Conservation (phyloP, 1,139 yeast genomes). For the Waltiozyma sp. region DNA sequence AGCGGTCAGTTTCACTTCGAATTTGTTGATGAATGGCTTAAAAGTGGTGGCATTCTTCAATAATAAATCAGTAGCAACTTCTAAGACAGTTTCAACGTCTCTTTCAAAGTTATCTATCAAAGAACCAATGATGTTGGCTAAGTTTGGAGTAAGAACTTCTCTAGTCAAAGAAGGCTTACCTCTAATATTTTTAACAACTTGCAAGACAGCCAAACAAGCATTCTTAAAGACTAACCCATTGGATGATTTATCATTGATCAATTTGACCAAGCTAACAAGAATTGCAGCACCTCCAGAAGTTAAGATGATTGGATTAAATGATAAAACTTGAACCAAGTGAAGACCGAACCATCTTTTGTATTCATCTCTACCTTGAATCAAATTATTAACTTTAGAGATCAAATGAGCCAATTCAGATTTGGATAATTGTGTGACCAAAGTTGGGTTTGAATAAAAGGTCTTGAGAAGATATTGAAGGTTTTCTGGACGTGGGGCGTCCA, state of each 20-base stretch:
- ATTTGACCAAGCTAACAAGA: conserved; percentile 42
- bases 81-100: conserved; percentile 30
- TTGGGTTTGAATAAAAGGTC: conserved; percentile 20
- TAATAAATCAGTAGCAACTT: conserved; percentile 39
- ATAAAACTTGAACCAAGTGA: conserved; percentile 39
- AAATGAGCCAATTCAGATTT: conserved; percentile 48
- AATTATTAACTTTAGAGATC: conserved; percentile 42
- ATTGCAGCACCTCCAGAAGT: conserved; percentile 51
- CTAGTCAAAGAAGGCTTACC: conserved; percentile 81
- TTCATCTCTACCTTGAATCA: conserved; percentile 35
- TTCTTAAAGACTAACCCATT: conserved; percentile 30
- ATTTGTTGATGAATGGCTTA: conserved; percentile 63
- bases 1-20: conserved; percentile 34
- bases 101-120: conserved; percentile 30
- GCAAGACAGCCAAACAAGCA: conserved; percentile 37
- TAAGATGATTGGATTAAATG: conserved; percentile 41
- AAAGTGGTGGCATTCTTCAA: conserved; percentile 66
- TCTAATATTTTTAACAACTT: conserved; percentile 44
- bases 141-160: conserved; percentile 72
- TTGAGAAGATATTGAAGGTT: conserved; percentile 23
- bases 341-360: conserved; percentile 52
- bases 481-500: conserved; percentile 23
- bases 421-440: conserved; percentile 28
- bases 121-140: conserved; percentile 49
- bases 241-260: conserved; percentile 29